A percentile compares a stretch with the other conserved stretches of the same genome.
These are phyloP conservation scores for Rachicladosporium sp. DNA, from an alignment of 2,329 filamentous ascomycete genomes.

Conservation along the genomic window DNA sequence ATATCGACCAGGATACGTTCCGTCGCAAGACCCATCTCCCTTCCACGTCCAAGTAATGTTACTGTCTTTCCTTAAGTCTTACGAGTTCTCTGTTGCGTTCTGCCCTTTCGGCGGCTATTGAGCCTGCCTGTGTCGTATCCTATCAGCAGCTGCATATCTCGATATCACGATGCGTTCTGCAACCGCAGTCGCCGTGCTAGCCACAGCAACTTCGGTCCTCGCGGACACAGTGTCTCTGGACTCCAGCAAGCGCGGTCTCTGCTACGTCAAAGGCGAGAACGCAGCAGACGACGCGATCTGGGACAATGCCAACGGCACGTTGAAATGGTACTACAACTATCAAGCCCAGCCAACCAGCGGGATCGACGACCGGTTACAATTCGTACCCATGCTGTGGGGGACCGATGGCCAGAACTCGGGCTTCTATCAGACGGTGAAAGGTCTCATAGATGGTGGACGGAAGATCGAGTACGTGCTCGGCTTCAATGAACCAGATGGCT, in stretches of 20 bases:
- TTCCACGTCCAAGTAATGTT: too few species aligned
- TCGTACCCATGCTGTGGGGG: slow-evolving; percentile 74
- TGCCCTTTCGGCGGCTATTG: too few species aligned
- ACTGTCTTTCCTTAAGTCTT: too few species aligned
- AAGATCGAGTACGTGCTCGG: slow-evolving; percentile 58
- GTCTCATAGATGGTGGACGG: slow-evolving; percentile 38
- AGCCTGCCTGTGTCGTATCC: too few species aligned
- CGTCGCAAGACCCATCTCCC: too few species aligned
- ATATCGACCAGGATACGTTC: too few species aligned
- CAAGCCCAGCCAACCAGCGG: slow-evolving; percentile 33
- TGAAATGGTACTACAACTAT: slow-evolving; percentile 87
- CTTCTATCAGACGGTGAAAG: slow-evolving; percentile 49
- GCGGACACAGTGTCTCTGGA: too few species aligned
- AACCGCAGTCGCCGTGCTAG: too few species aligned
- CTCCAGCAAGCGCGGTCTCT: slow-evolving; percentile 58
- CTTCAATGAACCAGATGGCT: slow-evolving; percentile 69
- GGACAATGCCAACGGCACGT: slow-evolving; percentile 41
- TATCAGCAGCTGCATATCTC: too few species aligned
- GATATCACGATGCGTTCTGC: too few species aligned
- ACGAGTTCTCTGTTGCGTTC: too few species aligned
- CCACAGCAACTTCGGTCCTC: too few species aligned
- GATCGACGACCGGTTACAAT: slow-evolving; percentile 46
- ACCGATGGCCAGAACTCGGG: slow-evolving; percentile 35
- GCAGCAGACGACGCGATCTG: slow-evolving; percentile 55
- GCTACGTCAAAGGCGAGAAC: slow-evolving; percentile 48